Conservation (phyloP, 2,329 filamentous ascomycete genomes). For the Lachnum nothofagi region DNA sequence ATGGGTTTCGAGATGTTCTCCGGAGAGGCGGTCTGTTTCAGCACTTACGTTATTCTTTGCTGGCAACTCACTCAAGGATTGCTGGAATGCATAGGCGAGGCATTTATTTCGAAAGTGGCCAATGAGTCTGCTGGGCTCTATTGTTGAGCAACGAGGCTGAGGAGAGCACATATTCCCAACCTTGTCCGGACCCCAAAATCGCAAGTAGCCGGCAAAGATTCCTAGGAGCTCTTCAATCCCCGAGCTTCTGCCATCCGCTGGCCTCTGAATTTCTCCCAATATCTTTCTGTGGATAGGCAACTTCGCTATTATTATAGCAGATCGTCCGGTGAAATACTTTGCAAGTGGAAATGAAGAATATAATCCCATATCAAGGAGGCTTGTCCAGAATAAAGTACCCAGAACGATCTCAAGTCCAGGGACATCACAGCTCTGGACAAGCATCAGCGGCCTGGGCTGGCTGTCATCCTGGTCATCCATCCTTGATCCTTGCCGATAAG, state of each 20-base stretch:
- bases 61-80: background rate
- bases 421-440: no score
- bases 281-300: no score
- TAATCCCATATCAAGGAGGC: background rate
- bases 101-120: background rate
- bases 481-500: no score
- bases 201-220: no score
- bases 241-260: no score
- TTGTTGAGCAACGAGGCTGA: background rate
- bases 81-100: background rate
- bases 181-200: no score
- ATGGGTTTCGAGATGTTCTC: background rate
- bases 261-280: no score
- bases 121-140: background rate
- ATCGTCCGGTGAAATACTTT: background rate
- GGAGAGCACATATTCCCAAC: background rate
- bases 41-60: background rate
- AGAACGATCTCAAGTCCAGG: no score
- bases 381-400: background rate
- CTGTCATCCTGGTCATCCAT: no score
- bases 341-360: background rate
- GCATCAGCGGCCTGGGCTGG: background rate
- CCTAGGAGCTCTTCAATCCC: no score
- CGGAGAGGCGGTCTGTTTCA: slow-evolving; percentile 4
- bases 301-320: background rate